A percentile compares a stretch with the other conserved stretches of the same genome.
These are phyloP conservation scores for Ascomycota sp. DNA, from an alignment of 2,329 filamentous ascomycete genomes.

Conservation along the genomic window DNA sequence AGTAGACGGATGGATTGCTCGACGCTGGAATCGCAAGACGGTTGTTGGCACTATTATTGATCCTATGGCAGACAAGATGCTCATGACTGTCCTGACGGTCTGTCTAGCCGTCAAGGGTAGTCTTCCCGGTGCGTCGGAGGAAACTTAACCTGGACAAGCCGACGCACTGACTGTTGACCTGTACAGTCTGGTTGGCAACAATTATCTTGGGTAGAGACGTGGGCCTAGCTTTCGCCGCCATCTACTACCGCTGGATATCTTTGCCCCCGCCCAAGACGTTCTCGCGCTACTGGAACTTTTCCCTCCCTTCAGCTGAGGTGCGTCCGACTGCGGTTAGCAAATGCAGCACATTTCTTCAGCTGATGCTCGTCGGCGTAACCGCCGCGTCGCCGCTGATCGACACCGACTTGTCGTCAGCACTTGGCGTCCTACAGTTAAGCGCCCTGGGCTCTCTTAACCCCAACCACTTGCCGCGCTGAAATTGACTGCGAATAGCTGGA, in stretches of 20 bases:
- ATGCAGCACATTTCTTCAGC: conserved; percentile 82
- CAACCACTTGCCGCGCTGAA: background rate
- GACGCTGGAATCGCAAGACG: conserved; percentile 71
- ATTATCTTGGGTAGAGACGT: conserved; percentile 81
- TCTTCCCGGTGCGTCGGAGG: conserved; percentile 43
- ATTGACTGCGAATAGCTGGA: conserved; percentile 31
- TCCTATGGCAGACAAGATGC: conserved; percentile 86
- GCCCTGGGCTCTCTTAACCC: background rate
- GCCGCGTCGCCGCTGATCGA: conserved; percentile 60
- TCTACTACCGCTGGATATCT: conserved; percentile 93
- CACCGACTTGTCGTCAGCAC: conserved; percentile 30
- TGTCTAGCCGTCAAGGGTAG: conserved; percentile 67
- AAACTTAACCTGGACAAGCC: background rate
- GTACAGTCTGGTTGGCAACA: conserved; percentile 60
- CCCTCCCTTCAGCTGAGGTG: conserved; percentile 69
- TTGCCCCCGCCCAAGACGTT: conserved; percentile 88
- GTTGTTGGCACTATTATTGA: conserved; percentile 90
- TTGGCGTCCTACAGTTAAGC: conserved; percentile 48
- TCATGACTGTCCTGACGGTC: conserved; percentile 86
- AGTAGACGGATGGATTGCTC: conserved; percentile 84
- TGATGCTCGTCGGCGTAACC: conserved; percentile 68
- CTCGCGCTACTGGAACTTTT: conserved; percentile 90
- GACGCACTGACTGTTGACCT: background rate
- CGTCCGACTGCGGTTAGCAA: conserved; percentile 70
- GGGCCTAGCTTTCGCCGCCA: conserved; percentile 61